Evolutionary conservation across 1,139 yeast genomes (phyloP).

Genomic region (Debaryomyces psychrophilus): DNA sequence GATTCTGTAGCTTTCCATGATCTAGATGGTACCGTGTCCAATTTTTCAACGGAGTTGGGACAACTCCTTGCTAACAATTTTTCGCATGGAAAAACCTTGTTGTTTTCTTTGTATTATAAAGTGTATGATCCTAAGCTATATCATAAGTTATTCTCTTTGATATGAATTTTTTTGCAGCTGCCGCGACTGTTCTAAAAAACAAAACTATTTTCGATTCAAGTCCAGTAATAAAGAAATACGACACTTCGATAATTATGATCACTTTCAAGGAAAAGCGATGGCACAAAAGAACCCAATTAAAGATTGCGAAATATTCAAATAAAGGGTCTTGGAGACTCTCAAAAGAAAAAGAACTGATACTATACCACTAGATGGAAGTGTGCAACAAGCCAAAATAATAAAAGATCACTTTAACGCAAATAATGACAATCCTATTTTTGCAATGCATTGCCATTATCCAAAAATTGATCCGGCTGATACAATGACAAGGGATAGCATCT

Average conservation of each 20-base stretch:
- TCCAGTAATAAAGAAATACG: slow-evolving; percentile 25
- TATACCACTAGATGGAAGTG: slow-evolving; percentile 6
- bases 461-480: slow-evolving; percentile 17
- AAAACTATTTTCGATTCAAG: slow-evolving; percentile 55
- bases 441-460: slow-evolving; percentile 14
- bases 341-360: not conserved
- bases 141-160: slow-evolving; percentile 60
- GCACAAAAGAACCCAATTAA: slow-evolving; percentile 40
- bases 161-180: slow-evolving; percentile 65
- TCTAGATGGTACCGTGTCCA: slow-evolving; percentile 59
- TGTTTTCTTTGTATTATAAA: slow-evolving; percentile 59
- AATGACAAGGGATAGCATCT: slow-evolving; percentile 30
- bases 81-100: slow-evolving; percentile 54
- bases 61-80: slow-evolving; percentile 57
- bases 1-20: slow-evolving; percentile 47
- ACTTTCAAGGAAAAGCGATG: slow-evolving; percentile 45
- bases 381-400: slow-evolving; percentile 1
- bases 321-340: slow-evolving; percentile 12
- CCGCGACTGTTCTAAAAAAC: slow-evolving; percentile 34
- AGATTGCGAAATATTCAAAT: slow-evolving; percentile 29
- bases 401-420: not conserved
- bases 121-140: slow-evolving; percentile 59
- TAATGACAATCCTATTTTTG: not conserved
- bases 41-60: slow-evolving; percentile 64
- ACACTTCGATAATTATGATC: slow-evolving; percentile 21